Base-by-base conservation (phyloP, 768 basidiomycete genomes). In the Pulveroboletus sp. region DNA sequence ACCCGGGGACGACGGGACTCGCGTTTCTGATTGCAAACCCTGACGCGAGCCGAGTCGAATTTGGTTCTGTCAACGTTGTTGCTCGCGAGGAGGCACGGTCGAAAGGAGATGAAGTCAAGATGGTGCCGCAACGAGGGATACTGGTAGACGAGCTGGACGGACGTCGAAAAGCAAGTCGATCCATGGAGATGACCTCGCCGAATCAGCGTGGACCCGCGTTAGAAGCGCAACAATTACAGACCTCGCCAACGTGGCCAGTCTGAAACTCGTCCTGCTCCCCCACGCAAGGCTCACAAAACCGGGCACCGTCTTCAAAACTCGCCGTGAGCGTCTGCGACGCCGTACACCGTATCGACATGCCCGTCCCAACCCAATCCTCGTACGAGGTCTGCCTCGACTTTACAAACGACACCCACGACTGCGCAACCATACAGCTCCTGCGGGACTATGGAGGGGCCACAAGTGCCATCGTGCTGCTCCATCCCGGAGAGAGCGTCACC, bases 371-470 rank as follows among this genome's bases (percentile, higher is more conserved):
- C 13, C 75, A 82, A 64, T 64, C 61, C 51, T 52, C 65, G 17
- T 85, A 83, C 69, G 84, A 85, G 59, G 75, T 86, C 62, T 72
- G 80, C 46, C 78, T 87, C 63, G 81, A 82, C 62, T 76, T 87
- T 64, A 78, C 77, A 42, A 87, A 87, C 64, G 85, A 87, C 58
- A 84, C 82, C 14, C 77, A 72, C 57, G 80, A 83, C 60, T 76
- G 72, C 45, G 77, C 81, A 50, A 80, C 84, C 36, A 70, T 87
- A 32, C 84, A 87, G 62, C 74, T 84, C 25, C 67, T 83, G 50
- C 75, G 77, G 31, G 79, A 86, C 66, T 86, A 86, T 54, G 83
- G 81, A 39, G 72, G 77, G 43, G 74, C 74, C 42, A 68, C 76
- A 14, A 75, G 75, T 43, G 72, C 78, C 43, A 73, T 79, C 51